Percentiles rank a stretch among this genome's conserved stretches.
These are phyloP conservation scores for Colletotrichum sp. DNA, from an alignment of 2,329 filamentous ascomycete species.

Conservation along the genomic window DNA sequence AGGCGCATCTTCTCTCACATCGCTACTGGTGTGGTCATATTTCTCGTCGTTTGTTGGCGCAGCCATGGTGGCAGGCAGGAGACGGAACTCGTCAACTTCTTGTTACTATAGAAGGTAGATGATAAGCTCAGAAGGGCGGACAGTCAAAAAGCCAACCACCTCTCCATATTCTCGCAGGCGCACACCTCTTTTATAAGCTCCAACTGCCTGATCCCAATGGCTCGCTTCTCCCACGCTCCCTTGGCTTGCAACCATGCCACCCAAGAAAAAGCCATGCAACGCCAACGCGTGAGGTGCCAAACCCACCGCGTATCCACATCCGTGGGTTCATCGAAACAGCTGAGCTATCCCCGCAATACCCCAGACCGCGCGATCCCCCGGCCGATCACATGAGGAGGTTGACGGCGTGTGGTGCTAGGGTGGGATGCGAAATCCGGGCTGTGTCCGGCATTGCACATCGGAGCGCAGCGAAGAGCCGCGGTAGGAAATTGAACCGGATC, in stretches of 20 bases:
- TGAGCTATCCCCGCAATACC: slow-evolving; percentile 17
- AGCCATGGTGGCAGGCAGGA: neutral
- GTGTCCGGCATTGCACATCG: neutral
- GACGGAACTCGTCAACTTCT: neutral
- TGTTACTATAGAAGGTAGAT: neutral
- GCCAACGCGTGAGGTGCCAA: neutral
- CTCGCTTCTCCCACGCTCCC: neutral
- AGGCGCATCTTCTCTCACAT: neutral
- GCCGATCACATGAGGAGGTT: slow-evolving; percentile 7
- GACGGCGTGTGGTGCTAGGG: neutral
- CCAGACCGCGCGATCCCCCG: slow-evolving; percentile 5
- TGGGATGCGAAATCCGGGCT: neutral
- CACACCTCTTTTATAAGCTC: slow-evolving; percentile 1
- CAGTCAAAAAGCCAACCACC: neutral
- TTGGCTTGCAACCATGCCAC: neutral
- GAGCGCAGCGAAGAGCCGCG: neutral
- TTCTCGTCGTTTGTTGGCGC: slow-evolving; percentile 1
- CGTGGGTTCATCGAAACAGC: neutral
- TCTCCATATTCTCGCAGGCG: neutral
- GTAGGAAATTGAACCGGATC: slow-evolving; percentile 4
- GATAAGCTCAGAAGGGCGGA: neutral
- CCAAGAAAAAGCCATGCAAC: neutral
- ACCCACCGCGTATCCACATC: neutral
- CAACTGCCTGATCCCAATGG: neutral
- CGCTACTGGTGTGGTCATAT: neutral